Percentiles rank a stretch among this genome's conserved stretches.
phyloP scores from a whole-genome alignment of 371 early-diverging fungal species.

The Mucor piriformis region DNA sequence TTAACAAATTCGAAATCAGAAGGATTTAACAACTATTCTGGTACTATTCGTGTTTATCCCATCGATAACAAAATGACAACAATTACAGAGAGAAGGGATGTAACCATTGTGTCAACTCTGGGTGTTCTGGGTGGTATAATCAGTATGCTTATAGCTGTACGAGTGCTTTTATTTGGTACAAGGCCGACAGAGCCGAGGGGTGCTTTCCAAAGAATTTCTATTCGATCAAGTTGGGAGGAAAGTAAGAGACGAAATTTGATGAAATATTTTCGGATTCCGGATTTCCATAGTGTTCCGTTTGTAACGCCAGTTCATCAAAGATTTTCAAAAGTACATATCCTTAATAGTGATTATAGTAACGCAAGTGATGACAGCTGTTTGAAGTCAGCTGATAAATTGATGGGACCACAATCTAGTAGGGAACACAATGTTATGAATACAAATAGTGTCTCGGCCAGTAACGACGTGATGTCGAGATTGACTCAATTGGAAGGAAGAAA shows the following conservation, averaged over 20 bases:
- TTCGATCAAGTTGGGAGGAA: constrained; percentile 6
- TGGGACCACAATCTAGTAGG: background rate
- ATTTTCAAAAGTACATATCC: constrained; percentile 16
- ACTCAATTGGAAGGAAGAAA: constrained; percentile 19
- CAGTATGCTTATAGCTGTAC: constrained; percentile 28
- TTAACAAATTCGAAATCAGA: background rate
- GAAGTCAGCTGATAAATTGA: too few relatives aligned
- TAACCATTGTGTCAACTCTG: constrained; percentile 32
- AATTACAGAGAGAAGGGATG: constrained; percentile 37
- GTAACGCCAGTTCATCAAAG: constrained; percentile 35
- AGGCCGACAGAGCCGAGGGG: constrained; percentile 45
- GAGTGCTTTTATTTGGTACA: constrained; percentile 40
- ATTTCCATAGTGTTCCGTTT: constrained; percentile 29
- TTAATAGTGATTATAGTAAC: background rate
- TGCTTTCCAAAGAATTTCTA: constrained; percentile 33
- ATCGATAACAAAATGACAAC: constrained; percentile 4
- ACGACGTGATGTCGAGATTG: background rate
- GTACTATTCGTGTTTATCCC: constrained; percentile 16
- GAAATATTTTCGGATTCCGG: constrained; percentile 20
- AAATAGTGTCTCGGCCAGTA: background rate
- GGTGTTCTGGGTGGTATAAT: constrained; percentile 45
- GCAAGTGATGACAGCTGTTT: too few relatives aligned
- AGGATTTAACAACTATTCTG: too few relatives aligned
- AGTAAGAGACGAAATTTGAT: constrained; percentile 2
- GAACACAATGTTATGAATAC: too few relatives aligned